Evolutionary conservation across 2,329 filamentous ascomycete species (phyloP).

Genomic region (Basipetospora chlamydospora): DNA sequence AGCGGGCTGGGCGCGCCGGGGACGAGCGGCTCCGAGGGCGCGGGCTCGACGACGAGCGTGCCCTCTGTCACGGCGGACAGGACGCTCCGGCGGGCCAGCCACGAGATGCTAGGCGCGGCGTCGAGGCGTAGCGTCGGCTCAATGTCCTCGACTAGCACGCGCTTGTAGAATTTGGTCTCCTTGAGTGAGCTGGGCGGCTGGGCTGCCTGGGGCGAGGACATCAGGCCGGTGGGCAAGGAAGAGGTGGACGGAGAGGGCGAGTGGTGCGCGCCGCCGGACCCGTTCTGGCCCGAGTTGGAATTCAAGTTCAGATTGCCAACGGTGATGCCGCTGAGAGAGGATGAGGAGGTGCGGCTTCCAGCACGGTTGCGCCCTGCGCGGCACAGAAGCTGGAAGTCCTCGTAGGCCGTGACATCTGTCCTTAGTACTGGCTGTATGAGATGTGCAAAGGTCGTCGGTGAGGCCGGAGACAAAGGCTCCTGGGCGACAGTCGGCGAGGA

Average conservation of each 20-base stretch:
- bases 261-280: slow-evolving; percentile 26
- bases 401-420: slow-evolving; percentile 65
- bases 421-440: slow-evolving; percentile 72
- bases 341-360: slow-evolving; percentile 27
- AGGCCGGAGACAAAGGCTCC: slow-evolving; percentile 35
- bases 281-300: slow-evolving; percentile 5
- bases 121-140: slow-evolving; percentile 88
- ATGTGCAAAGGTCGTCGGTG: slow-evolving; percentile 62
- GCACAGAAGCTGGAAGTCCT: slow-evolving; percentile 71
- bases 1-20: slow-evolving; percentile 35
- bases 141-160: slow-evolving; percentile 75
- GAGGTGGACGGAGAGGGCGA: slow-evolving; percentile 35
- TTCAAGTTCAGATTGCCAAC: slow-evolving; percentile 23
- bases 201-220: slow-evolving; percentile 15
- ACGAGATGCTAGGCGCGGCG: slow-evolving; percentile 77
- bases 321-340: slow-evolving; percentile 17
- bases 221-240: slow-evolving; percentile 19
- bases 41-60: slow-evolving; percentile 76
- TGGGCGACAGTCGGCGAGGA: slow-evolving; percentile 21
- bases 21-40: slow-evolving; percentile 45
- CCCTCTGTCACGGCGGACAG: slow-evolving; percentile 73
- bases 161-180: slow-evolving; percentile 89
- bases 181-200: slow-evolving; percentile 50
- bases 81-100: slow-evolving; percentile 79
- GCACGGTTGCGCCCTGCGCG: slow-evolving; percentile 47